Evolutionary conservation across 129 eudicot species (phyloP).

Genomic region (Escallonia herrerae): DNA sequence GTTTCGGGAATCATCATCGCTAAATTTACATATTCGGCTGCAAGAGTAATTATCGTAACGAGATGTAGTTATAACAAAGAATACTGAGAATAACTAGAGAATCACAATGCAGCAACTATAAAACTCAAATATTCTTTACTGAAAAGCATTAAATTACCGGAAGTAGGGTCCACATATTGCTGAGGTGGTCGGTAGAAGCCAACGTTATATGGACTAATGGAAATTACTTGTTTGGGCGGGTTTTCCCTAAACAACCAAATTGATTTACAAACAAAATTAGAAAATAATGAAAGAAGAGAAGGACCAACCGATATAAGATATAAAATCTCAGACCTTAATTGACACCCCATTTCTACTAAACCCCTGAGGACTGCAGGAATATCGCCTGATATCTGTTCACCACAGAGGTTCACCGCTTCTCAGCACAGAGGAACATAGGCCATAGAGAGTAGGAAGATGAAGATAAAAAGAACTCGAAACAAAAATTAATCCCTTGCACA

Average conservation of each 20-base stretch:
- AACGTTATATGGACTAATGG: constrained; percentile 68
- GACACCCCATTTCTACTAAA: constrained; percentile 77
- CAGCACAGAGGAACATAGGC: not conserved
- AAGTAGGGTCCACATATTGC: constrained; percentile 61
- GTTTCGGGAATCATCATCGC: constrained; percentile 85
- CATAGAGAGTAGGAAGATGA: too few relatives aligned
- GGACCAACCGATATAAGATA: too few relatives aligned
- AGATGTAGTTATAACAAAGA: constrained; percentile 22
- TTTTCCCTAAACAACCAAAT: constrained; percentile 44
- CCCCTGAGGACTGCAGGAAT: constrained; percentile 78
- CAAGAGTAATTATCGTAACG: constrained; percentile 30
- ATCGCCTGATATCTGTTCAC: constrained; percentile 78
- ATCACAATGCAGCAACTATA: constrained; percentile 7
- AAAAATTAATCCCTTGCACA: too few relatives aligned
- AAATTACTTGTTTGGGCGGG: constrained; percentile 89
- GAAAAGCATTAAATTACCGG: constrained; percentile 46
- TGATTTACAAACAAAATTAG: not conserved
- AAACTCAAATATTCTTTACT: not conserved
- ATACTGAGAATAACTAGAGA: constrained; percentile 12
- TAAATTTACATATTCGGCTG: constrained; percentile 82
- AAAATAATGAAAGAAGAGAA: not conserved
- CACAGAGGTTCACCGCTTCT: constrained; percentile 7
- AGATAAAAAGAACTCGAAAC: too few relatives aligned
- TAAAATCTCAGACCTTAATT: constrained; percentile 46
- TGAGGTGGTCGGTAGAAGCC: constrained; percentile 54